Conservation (phyloP, 768 basidiomycete genomes). For the Pulveroboletus ravenelii region DNA sequence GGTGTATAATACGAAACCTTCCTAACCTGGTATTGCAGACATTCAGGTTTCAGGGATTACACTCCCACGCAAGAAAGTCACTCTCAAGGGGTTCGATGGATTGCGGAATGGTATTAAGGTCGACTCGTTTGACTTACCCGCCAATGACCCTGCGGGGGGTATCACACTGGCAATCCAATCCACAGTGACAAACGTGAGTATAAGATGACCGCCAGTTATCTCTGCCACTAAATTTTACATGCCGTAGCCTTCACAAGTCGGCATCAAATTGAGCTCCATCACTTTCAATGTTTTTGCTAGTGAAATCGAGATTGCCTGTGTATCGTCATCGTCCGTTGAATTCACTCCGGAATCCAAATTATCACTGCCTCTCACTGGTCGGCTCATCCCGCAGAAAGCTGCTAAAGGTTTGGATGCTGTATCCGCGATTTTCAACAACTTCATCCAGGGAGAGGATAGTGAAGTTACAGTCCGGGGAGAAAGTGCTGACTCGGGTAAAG, state of each 20-base stretch:
- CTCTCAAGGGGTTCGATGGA: constrained; percentile 67
- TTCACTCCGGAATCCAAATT: constrained; percentile 52
- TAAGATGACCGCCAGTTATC: not conserved
- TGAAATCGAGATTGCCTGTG: constrained; percentile 54
- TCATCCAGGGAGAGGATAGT: constrained; percentile 63
- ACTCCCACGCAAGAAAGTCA: constrained; percentile 52
- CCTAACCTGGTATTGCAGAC: constrained; percentile 31
- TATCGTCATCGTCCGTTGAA: constrained; percentile 45
- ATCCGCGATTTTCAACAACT: constrained; percentile 66
- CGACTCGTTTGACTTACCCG: constrained; percentile 63
- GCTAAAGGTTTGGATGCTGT: constrained; percentile 51
- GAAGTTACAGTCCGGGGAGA: constrained; percentile 56
- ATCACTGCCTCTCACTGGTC: constrained; percentile 51
- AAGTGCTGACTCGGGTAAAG: constrained; percentile 52
- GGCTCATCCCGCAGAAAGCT: constrained; percentile 57
- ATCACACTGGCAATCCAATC: constrained; percentile 64
- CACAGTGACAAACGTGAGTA: constrained; percentile 52
- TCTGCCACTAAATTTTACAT: constrained; percentile 6
- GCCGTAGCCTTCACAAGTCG: constrained; percentile 66
- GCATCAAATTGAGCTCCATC: constrained; percentile 56
- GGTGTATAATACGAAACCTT: not conserved
- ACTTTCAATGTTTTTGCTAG: constrained; percentile 56
- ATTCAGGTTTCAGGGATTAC: constrained; percentile 54
- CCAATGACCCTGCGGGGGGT: constrained; percentile 68
- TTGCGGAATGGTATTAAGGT: constrained; percentile 59